phyloP scores from a whole-genome alignment of 106 monocot genomes.

The Platanthera zijinensis region DNA sequence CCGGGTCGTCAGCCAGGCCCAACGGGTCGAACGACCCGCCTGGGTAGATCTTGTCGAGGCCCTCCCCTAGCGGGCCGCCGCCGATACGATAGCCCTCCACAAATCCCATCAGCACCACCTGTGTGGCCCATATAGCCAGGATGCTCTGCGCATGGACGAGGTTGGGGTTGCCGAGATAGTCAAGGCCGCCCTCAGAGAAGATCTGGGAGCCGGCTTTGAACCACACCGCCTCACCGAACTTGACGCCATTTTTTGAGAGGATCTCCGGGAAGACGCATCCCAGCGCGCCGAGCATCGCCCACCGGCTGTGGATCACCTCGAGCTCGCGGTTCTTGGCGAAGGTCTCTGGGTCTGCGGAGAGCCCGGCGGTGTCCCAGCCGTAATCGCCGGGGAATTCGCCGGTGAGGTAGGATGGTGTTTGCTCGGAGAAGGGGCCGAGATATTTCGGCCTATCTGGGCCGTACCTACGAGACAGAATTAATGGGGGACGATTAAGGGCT shows the following conservation, averaged over 20 bases:
- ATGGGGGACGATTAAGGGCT: background rate
- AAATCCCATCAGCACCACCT: conserved; percentile 85
- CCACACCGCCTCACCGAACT: conserved; percentile 65
- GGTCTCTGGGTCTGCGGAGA: conserved; percentile 74
- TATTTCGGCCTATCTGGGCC: conserved; percentile 68
- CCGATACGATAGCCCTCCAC: conserved; percentile 77
- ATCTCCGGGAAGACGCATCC: conserved; percentile 69
- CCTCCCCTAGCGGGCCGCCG: conserved; percentile 61
- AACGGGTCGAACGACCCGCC: conserved; percentile 51
- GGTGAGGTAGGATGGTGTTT: conserved; percentile 67
- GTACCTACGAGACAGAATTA: conserved; percentile 24
- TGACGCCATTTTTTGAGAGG: conserved; percentile 51
- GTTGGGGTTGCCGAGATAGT: conserved; percentile 60
- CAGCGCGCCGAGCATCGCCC: conserved; percentile 75
- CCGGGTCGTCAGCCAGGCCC: conserved; percentile 50
- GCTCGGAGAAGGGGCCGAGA: conserved; percentile 73
- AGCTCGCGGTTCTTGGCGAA: conserved; percentile 62
- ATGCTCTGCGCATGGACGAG: conserved; percentile 60
- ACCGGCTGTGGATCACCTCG: conserved; percentile 61
- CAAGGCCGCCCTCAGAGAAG: conserved; percentile 67
- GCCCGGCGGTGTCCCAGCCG: conserved; percentile 75
- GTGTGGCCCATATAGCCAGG: conserved; percentile 54
- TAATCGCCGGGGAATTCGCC: conserved; percentile 81
- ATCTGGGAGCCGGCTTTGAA: conserved; percentile 74
- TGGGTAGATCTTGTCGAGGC: conserved; percentile 50